Base-by-base conservation (phyloP, 139 green algal genomes). In the Parachlorella kessleri region DNA sequence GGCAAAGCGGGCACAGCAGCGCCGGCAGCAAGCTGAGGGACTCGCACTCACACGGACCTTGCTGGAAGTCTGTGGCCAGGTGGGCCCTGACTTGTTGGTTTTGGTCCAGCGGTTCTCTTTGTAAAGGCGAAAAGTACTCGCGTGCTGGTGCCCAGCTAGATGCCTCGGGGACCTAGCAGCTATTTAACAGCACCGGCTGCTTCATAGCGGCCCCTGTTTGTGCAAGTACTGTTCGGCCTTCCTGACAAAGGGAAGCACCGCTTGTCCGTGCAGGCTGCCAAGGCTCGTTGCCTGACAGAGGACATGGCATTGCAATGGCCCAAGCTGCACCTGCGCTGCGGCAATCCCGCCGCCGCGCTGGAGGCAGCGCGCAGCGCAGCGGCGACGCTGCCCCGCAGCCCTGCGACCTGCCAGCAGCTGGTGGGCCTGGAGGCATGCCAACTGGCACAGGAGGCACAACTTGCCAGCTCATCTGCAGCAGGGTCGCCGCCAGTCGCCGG, bases 361-460 rank as follows among this genome's bases (percentile, higher is more conserved):
- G 73, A 63, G 6, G 87, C 78, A 2, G 78, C 81, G 14, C 75
- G 70, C 32, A 38, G 54, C n/a, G 87, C 77, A n/a, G 81, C 71
- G 33, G 37, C 83, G 39, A 66, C 79, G 4, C 64, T 73, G 36
- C 85, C 86, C 0, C 42, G 28, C n/a, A 81, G 73, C 37, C 80
- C 78, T 1, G 39, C 54, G 3, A 37, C 89, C 30, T 91, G 88
- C 83, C 72, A 67, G 41, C 73, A 76, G 65, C 73, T 78, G 32
- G 74, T 93, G 68, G n/a, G 36, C 7, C 66, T 92, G 40, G 74
- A 88, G 67, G 70, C 74, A 28, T 38, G n/a, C 24, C 23, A 59
- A 55, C 32, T 59, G 33, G 77, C 68, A 38, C 38, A 71, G 18
- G 66, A n/a, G n/a, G n/a, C n/a, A n/a, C n/a, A n/a, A n/a, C n/a